Base-by-base conservation (phyloP, 2,329 filamentous ascomycete genomes). In the Fusarium sp. region DNA sequence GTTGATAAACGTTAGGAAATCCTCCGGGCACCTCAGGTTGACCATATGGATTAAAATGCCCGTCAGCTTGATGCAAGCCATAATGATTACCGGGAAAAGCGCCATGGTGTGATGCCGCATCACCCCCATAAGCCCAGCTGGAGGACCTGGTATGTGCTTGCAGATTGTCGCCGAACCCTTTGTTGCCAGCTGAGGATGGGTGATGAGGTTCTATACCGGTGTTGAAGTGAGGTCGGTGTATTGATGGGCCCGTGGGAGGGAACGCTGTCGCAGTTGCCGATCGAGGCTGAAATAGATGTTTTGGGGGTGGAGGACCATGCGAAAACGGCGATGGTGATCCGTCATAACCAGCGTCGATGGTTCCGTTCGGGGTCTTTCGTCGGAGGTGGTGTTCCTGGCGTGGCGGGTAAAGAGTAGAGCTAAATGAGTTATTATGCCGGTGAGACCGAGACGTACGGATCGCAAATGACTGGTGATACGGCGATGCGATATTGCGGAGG, bases 321-420 rank as follows among this genome's bases (percentile, higher is more conserved):
- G 87, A 89, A 74, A 91, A 88, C 76, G 94, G 91, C 24, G 90
- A 86, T 3, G 91, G 90, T 8, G 92, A 93, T 32, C 92, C 94
- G 84, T 98, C 94, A 76, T 97, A 98, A 13, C 94, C 94, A 57
- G 93, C 94, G 70, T 95, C 91, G 66, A 98, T 87, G 40, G 94
- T 97, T n/a, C 95, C 96, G 76, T 91, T 95, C 7, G 95, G 96
- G 11, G 95, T 98, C 80, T 98, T 98, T 71, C 95, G 89, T 71
- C 95, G 90, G 60, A 98, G 84, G 74, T 93, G 92, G 79, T 97
- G 90, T 79, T 97, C 94, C 57, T 80, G 78, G 58, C 80, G 79
- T 65, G 73, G 65, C 41, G 75, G 62, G 70, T 77, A 74, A 65
- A 66, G 47, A 49, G 61, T 56, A 47, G 53, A 58, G 32, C 65